phyloP scores from a whole-genome alignment of 1,284 basidiomycete species.

The Bjerkandera adusta region DNA sequence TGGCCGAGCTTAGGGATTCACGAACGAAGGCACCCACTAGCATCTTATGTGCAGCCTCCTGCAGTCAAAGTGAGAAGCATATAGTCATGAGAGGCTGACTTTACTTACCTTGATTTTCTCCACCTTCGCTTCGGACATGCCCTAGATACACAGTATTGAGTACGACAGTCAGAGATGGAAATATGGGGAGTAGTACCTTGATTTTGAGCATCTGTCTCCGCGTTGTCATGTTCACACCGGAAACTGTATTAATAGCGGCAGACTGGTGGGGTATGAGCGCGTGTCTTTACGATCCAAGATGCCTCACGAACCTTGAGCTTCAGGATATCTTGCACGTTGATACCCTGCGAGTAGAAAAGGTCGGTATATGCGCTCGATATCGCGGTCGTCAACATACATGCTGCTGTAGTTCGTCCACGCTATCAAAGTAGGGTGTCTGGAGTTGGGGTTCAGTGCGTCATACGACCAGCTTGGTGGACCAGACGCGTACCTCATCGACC shows the following conservation, averaged over 20 bases:
- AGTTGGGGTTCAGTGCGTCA: background rate
- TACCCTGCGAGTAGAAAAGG: slow-evolving; percentile 56
- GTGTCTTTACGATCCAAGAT: slow-evolving; percentile 8
- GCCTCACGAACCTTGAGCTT: slow-evolving; percentile 74
- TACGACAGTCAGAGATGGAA: background rate
- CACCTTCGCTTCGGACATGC: slow-evolving; percentile 89
- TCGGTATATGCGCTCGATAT: slow-evolving; percentile 11
- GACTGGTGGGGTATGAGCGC: slow-evolving; percentile 37
- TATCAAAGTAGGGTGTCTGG: slow-evolving; percentile 58
- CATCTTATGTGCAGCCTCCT: slow-evolving; percentile 88
- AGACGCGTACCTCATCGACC: slow-evolving; percentile 39
- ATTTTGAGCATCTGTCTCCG: slow-evolving; percentile 86
- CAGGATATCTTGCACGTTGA: slow-evolving; percentile 90
- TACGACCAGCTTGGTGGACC: too few species aligned
- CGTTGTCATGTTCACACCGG: slow-evolving; percentile 84
- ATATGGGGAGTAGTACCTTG: slow-evolving; percentile 54
- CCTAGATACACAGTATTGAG: slow-evolving; percentile 49
- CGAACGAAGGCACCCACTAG: slow-evolving; percentile 43
- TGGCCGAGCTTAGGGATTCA: background rate
- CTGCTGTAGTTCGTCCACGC: slow-evolving; percentile 85
- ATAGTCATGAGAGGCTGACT: slow-evolving; percentile 11
- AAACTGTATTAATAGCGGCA: slow-evolving; percentile 75
- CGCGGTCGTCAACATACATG: slow-evolving; percentile 53
- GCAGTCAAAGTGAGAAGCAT: too few species aligned
- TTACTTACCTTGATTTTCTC: slow-evolving; percentile 93